Percentiles rank a stretch among this genome's conserved stretches.
Conservation (phyloP, 139 green algal species). For the Haematococcus lacustris region DNA sequence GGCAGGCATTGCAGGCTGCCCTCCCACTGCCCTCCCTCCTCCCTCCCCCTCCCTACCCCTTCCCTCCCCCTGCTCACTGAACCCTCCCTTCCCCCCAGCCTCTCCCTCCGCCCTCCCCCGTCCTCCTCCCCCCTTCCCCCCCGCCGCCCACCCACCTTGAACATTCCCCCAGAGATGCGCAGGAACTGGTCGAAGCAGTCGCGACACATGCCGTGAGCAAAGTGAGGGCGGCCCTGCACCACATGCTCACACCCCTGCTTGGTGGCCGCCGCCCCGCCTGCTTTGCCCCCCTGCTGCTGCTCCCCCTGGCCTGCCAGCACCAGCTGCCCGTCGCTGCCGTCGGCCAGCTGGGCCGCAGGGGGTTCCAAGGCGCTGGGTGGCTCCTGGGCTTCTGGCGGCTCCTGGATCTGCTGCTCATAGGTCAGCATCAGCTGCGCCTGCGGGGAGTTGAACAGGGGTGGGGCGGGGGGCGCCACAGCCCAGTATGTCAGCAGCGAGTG, state of each 20-base stretch:
- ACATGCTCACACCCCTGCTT: constrained; percentile 24
- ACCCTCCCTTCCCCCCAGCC: not conserved
- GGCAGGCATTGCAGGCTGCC: not conserved
- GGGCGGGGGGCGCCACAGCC: too few species aligned
- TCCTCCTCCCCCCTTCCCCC: not conserved
- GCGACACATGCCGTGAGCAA: constrained; percentile 32
- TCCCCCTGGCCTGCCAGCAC: too few species aligned
- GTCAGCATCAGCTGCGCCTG: too few species aligned
- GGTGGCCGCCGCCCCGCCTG: too few species aligned
- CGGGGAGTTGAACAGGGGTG: too few species aligned
- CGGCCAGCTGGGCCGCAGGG: too few species aligned
- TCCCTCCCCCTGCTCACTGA: not conserved
- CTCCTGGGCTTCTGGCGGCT: too few species aligned
- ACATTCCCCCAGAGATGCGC: constrained; percentile 12
- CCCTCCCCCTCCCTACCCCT: not conserved
- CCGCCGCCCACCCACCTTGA: not conserved
- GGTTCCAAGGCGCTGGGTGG: too few species aligned
- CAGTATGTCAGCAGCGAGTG: too few species aligned
- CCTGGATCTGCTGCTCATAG: too few species aligned
- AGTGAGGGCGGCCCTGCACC: not conserved
- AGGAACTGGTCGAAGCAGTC: constrained; percentile 28
- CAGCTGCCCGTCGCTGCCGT: too few species aligned
- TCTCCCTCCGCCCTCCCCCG: not conserved
- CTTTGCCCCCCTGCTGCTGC: too few species aligned
- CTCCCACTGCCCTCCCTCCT: not conserved